Base-by-base conservation (phyloP, 345 rosid species). In the Conringia planisiliqua region DNA sequence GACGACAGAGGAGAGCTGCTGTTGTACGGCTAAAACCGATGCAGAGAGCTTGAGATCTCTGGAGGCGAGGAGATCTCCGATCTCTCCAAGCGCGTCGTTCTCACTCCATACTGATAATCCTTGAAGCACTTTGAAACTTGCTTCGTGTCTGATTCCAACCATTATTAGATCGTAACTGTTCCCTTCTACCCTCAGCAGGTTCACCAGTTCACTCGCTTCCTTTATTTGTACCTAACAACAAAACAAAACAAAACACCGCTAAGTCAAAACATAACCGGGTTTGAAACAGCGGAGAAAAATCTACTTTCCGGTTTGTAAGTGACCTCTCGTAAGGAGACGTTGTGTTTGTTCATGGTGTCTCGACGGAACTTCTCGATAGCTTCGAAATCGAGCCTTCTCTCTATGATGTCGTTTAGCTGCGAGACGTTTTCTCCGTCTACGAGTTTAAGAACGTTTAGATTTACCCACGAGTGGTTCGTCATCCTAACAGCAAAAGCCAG, bases 41-140 rank as follows among this genome's bases (percentile, higher is more conserved):
- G 81, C 81, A n/a, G 42, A 0, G 42, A 81, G 67, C 7, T 47
- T 6, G 38, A 71, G 72, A 69, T 82, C 78, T 17, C 70, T 17
- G 5, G 84, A 75, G 8, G 72, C 77, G 55, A 84, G 60, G 3
- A 80, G n/a, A 62, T 80, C 82, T 27, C 82, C 83, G 3, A 82
- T 50, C 13, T 77, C 79, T 44, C 87, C 81, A 26, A 78, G 63
- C 27, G 80, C 85, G 4, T 79, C 75, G 8, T 72, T 36, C 68
- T 78, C 81, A 7, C 72, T 72, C 85, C 85, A 84, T 1, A 68
- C 75, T 1, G 81, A 61, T 3, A 84, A 32, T 29, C 87, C 87
- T 14, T 10, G 2, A 51, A 78, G 46, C 11, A 70, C n/a, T 14
- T 64, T 0, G 2, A 75, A 82, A 8, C 62, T 9, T 0, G 17